Conservation (phyloP, 495 filamentous ascomycete species). For the Baudoinia panamericana region DNA sequence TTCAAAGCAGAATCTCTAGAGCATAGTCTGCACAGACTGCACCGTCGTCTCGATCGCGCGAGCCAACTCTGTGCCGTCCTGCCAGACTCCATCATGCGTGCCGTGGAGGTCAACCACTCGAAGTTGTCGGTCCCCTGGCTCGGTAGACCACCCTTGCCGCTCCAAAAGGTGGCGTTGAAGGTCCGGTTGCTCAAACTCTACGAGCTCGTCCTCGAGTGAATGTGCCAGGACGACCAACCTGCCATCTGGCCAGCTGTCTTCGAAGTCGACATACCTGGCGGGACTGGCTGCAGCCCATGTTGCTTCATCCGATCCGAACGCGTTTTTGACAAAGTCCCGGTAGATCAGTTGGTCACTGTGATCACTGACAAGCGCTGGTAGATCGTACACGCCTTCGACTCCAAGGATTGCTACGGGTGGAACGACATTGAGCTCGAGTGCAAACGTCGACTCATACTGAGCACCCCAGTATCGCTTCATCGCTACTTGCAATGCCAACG, state of each 20-base stretch:
- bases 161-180: conserved; percentile 33
- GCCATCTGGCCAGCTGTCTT: conserved; percentile 32
- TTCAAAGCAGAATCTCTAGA: too few relatives aligned
- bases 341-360: conserved; percentile 39
- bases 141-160: conserved; percentile 24
- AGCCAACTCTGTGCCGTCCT: conserved; percentile 39
- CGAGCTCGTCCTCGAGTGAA: conserved; percentile 48
- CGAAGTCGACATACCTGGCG: conserved; percentile 29
- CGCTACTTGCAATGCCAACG: conserved; percentile 55
- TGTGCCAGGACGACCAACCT: conserved; percentile 44
- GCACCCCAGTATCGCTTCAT: conserved; percentile 32
- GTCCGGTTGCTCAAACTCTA: conserved; percentile 41
- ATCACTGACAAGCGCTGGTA: conserved; percentile 39
- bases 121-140: conserved; percentile 26
- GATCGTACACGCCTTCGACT: conserved; percentile 54
- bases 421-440: conserved; percentile 10
- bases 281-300: conserved; percentile 45
- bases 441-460: conserved; percentile 10
- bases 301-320: conserved; percentile 45
- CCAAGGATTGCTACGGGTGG: conserved; percentile 43
- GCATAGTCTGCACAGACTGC: not conserved
- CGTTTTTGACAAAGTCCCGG: conserved; percentile 43
- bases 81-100: conserved; percentile 51
- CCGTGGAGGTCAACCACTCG: conserved; percentile 39
- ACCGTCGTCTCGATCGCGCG: conserved; percentile 18